Evolutionary conservation across 2,329 filamentous ascomycete species (phyloP), one percentile per base, ranked within the genome.

Genomic region (Amylocarpus encephaloides): DNA sequence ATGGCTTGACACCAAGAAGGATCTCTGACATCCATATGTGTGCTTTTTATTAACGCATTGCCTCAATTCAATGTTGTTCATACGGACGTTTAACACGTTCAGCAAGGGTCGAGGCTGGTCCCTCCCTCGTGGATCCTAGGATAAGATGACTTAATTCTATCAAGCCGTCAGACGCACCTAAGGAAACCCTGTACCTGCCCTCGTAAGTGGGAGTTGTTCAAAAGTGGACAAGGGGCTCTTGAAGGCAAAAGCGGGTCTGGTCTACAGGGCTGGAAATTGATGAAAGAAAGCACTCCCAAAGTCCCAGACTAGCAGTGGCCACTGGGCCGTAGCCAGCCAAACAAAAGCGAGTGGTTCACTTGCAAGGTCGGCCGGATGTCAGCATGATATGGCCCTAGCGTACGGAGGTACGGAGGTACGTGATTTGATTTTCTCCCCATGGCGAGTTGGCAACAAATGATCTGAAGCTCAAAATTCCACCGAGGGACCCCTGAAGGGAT

Each of bases 101-200:
- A 19, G 16, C 51, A 50, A 35, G 57, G 55, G 47, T 51, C 13
- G 40, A 50, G 45, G 56, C 53, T 53, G 57, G 55, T 53, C 44
- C 51, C 22, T 26, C 22, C 52, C 56, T 59, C 59, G 56, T 61
- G 57, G 58, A 39, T 32, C 40, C 58, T 46, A 48, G 60, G 60
- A 60, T 58, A 34, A 46, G 43, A 53, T 50, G 46, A 54, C 33
- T 41, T 41, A 34, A 48, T 49, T 55, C 53, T 50, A 48, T n/a
- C n/a, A n/a, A n/a, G n/a, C n/a, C n/a, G n/a, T 48, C 51, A 18
- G 53, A 51, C 58, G 55, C 53, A 56, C 49, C 43, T 38, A 19
- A 48, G 33, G 22, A 49, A 57, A 33, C 54, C 56, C 48, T 53
- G n/a, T n/a, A n/a, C n/a, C n/a, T n/a, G n/a, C n/a, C n/a, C n/a